Evolutionary conservation across 129 eudicot species (phyloP), one percentile per base, ranked within the genome.

Genomic region (Gnaphalium uliginosum): DNA sequence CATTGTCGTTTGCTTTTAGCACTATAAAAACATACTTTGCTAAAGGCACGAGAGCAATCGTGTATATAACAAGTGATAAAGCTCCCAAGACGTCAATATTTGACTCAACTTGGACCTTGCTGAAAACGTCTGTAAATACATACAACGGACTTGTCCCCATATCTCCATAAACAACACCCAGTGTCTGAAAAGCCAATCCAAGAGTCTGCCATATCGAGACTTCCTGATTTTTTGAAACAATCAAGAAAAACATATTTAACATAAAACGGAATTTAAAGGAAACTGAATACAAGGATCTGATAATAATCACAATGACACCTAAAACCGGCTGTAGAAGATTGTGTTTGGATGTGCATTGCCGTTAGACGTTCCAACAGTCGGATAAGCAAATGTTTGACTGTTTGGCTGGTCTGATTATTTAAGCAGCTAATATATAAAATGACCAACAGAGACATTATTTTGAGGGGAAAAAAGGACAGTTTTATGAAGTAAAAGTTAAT

Each of bases 91-190:
- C 86, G 68, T 94, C 99, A 23, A 94, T 78, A 13, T 94, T 96
- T 32, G 96, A 84, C 62, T 84, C 87, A 24, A 94, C 83, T 26
- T 88, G 72, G 66, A 94, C 96, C 77, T 94, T 94, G 92, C 93
- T 89, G 83, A 94, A 94, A 63, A 94, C 99, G 41, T 89, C 99
- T 15, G 96, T 69, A 22, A 94, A 91, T 62, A 94, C 99, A 76
- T 94, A 94, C 58, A 94, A 75, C 26, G 99, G 99, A 68, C 99
- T 94, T 1, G 99, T 94, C 59, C 99, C 99, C 97, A 94, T 82
- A 78, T 94, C 99, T 43, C 99, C 99, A 64, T 94, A 94, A 21
- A 94, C 99, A 19, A 94, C 99, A 51, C 99, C 99, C 70, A 94
- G 93, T 22, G 99, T 94, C 86, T 94, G 99, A 82, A 91, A 94